Conservation (phyloP, 192 early-diverging fungal species). For the Cladochytrium replicatum region DNA sequence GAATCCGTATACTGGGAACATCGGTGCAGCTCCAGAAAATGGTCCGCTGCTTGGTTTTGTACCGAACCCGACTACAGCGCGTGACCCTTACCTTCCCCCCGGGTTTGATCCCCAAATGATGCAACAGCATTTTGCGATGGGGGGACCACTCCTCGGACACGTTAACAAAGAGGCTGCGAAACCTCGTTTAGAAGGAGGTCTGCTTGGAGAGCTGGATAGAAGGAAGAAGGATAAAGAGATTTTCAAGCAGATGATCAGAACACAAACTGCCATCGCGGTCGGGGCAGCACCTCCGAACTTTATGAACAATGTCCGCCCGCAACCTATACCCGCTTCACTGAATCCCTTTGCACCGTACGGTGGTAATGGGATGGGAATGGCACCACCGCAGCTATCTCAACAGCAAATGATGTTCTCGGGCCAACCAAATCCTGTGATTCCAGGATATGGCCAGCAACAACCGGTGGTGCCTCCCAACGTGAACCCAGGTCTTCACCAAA, state of each 20-base stretch:
- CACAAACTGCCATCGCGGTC: background rate
- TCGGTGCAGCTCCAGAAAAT: background rate
- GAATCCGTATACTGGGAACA: background rate
- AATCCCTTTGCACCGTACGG: no score
- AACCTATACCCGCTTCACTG: no score
- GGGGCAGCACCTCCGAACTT: no score
- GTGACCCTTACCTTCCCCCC: background rate
- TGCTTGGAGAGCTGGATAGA: conserved; percentile 30
- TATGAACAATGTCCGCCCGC: no score
- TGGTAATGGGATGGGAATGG: no score
- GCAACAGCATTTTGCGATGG: background rate
- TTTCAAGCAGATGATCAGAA: conserved; percentile 16
- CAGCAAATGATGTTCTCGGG: no score
- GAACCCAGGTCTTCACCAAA: no score
- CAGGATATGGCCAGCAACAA: no score
- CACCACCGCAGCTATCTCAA: no score
- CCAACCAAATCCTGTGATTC: no score
- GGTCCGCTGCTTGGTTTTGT: background rate
- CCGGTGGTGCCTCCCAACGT: no score
- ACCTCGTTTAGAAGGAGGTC: conserved; percentile 21
- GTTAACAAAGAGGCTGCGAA: conserved; percentile 19
- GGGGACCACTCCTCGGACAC: conserved; percentile 27
- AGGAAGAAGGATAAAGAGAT: conserved; percentile 31
- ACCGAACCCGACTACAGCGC: background rate
- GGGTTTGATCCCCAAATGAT: background rate